Evolutionary conservation across 352 stramenopile species (phyloP), one percentile per base, ranked within the genome.

Genomic region (Thraustochytrium sp.): DNA sequence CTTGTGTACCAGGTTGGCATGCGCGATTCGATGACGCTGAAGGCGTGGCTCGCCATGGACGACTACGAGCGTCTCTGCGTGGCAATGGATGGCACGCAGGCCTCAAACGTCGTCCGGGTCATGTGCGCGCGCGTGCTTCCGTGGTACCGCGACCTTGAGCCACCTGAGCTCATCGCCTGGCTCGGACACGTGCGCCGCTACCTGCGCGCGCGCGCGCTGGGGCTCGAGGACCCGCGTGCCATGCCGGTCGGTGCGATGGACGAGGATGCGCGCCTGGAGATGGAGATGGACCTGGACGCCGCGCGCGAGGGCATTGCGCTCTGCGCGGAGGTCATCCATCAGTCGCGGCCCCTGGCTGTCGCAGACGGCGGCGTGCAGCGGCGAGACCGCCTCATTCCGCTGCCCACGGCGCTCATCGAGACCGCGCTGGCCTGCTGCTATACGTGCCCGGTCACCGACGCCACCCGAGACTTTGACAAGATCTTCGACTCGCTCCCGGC

Each of bases 401-500:
- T 80, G 3, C 13, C 68, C 8, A 46, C 34, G 23, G 68, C 68
- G 37, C 53, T 80, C 26, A 80, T 80, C 2, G 68, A 80, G 38
- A 80, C 53, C 38, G 48, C 68, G 8, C 40, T 80, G 26, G 68
- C 68, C 5, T 80, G 68, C 46, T 46, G 31, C 37, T 80, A 80
- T 26, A 34, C 48, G 13, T 75, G 68, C 51, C 68, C 68, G 9
- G 31, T n/a, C 16, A 13, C 68, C 42, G 31, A 46, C 18, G 48
- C 68, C 3, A 26, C 21, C 21, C 9, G 5, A 2, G 53, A 13
- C 37, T 55, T 80, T 46, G 68, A 80, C 34, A 80, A 18, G 13
- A 80, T 80, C 26, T 80, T 80, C 26, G 36, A 80, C 44, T 80
- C 68, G 1, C 29, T 80, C 3, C 68, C 68, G 31, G 68, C 42